Evolutionary conservation across 495 filamentous ascomycete species (phyloP), one percentile per base, ranked within the genome.

Genomic region (Penicillium arizonense): DNA sequence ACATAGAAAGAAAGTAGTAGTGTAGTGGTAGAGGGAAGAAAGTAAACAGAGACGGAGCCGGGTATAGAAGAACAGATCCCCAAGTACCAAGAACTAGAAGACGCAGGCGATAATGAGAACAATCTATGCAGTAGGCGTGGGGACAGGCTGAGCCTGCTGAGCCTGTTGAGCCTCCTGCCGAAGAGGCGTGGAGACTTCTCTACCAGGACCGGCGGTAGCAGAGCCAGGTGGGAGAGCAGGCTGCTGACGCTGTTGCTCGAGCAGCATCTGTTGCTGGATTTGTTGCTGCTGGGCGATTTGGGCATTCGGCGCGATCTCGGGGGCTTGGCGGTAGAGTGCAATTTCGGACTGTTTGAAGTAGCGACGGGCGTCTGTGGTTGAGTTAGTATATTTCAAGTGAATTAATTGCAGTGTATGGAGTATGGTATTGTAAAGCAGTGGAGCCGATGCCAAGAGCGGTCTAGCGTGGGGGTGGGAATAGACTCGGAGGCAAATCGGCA

Each of bases 321-420:
- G 94, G 20, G 91, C 85, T 80, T 97, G 94, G 48, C 95, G 87
- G 77, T 88, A 97, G 41, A 99, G 88, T 50, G 96, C 90, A 65
- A 99, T 99, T 73, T 99, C 94, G 46, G 91, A 96, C 72, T 99
- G 94, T 68, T 99, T 99, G 78, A 99, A 99, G 75, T 99, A 99
- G 54, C 94, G 85, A 57, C 94, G 81, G 37, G 95, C 95, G 68
- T 99, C 94, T 95, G 62, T 41, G 36, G 18, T 50, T 11, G 37
- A 9, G 30, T 50, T 43, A 50, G 48, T 35, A 16, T 34, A 45
- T 28, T 36, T 45, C 38, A 40, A 40, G 53, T 53, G 43, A 50
- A 34, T 35, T 44, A 9, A 24, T 50, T 34, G 35, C n/a, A 44
- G 35, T 45, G 47, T 33, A 35, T 42, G 40, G 20, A 24, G 30